Base-by-base conservation (phyloP, 169 alveolate genomes). In the Plasmodium blacklocki region DNA sequence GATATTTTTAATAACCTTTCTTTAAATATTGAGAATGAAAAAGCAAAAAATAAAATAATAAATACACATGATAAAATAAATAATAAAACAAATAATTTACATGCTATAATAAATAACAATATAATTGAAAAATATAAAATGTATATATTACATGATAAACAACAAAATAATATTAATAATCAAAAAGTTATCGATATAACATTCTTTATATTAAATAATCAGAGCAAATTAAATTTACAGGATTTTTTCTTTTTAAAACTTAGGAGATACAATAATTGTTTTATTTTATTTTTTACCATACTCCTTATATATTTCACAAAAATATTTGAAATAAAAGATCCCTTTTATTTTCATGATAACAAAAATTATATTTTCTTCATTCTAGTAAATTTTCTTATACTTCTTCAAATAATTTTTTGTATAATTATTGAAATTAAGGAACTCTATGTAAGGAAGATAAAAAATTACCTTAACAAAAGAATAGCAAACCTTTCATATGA, bases 211-310 rank as follows among this genome's bases (percentile, higher is more conserved):
- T 60, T 78, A 63, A 78, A 64, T 64, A 58, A 64, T 11, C 89
- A 78, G 39, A 78, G 39, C 50, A 23, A 78, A 26, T 52, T 23
- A 54, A 78, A 64, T 26, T 59, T 59, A 23, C 54, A 78, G n/a
- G 18, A 7, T 50, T 78, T 78, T 64, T 78, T 78, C n/a, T 78
- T 54, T 67, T 67, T 78, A 47, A 78, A 78, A 78, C 23, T 78
- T 50, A 78, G 89, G 63, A 29, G 19, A 78, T 78, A 78, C 49
- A 21, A 23, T 43, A 78, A 78, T 58, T 29, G 26, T 39, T 63
- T 66, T 23, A 50, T 78, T 26, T 50, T 78, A 52, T 50, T 66
- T 68, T 64, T 64, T 45, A 50, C 70, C 15, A 47, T 49, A 26
- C 54, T 66, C 14, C 59, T 78, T 32, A 64, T 78, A 15, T 70